Evolutionary conservation across 2,329 filamentous ascomycete species (phyloP), one percentile per base, ranked within the genome.

Genomic region (Sporothrix mexicana): DNA sequence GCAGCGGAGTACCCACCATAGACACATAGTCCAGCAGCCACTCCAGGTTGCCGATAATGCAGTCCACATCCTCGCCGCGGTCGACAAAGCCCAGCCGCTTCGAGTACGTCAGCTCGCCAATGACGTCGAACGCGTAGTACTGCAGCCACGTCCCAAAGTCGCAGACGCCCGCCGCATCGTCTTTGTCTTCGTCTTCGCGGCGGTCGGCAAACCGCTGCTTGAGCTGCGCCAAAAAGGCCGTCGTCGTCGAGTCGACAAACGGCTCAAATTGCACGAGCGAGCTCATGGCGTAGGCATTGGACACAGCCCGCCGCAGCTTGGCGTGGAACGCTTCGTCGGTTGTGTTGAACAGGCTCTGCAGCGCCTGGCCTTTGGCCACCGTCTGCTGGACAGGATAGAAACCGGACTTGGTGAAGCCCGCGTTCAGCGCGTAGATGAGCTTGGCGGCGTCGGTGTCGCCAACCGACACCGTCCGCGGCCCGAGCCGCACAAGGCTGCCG

Each of bases 111-210:
- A 90, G 81, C 49, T 88, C 84, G 1, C 88, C 87, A 74, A 90
- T 89, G 2, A 90, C 88, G 78, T 91, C 89, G 75, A 91, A 91
- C 0, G 89, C 89, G 77, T 88, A 91, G 79, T 85, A 90, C 72
- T 91, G 88, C 59, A 91, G 80, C 88, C 88, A 90, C 30, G 78
- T 70, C 6, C 75, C 77, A 3, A 80, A 66, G 45, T 78, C 72
- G 55, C 77, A 79, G 12, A 61, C 15, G 23, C 23, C 23, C 30
- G 53, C 23, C 2, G 69, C 61, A 55, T 77, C 72, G n/a, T n/a
- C n/a, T n/a, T n/a, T 2, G 72, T 68, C 4, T n/a, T n/a, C n/a
- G n/a, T n/a, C n/a, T n/a, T n/a, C n/a, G n/a, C n/a, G n/a, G n/a
- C 67, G 61, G 55, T 77, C 70, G 36, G 77, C 73, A 68, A 79